Conservation (phyloP, 148 eudicot species). For the Polygonum maritimum region DNA sequence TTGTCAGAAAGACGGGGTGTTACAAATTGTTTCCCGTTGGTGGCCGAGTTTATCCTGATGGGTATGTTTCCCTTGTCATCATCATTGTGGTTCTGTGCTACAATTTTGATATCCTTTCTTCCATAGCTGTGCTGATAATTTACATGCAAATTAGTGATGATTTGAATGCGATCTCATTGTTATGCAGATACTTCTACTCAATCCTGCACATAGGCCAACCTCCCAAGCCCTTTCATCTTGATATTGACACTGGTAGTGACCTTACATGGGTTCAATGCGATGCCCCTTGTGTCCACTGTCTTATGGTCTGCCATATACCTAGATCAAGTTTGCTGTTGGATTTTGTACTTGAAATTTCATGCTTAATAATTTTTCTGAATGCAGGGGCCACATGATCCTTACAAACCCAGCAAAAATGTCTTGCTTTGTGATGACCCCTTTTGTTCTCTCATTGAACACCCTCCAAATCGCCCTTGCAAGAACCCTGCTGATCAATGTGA, state of each 20-base stretch:
- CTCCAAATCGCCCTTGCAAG: conserved; percentile 33
- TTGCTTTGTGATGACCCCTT: conserved; percentile 55
- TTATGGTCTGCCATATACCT: conserved; percentile 1
- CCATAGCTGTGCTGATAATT: no score
- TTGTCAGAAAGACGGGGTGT: no score
- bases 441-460: conserved; percentile 47
- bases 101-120: background rate
- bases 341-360: background rate
- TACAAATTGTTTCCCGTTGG: conserved; percentile 53
- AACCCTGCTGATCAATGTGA: conserved; percentile 76
- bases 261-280: conserved; percentile 23
- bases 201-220: conserved; percentile 12
- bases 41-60: conserved; percentile 76
- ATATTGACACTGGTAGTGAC: conserved; percentile 22
- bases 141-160: no score
- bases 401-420: conserved; percentile 61
- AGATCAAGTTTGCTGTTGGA: background rate
- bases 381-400: conserved; percentile 81
- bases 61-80: conserved; percentile 28
- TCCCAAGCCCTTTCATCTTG: conserved; percentile 13
- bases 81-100: background rate
- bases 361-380: background rate
- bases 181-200: conserved; percentile 17
- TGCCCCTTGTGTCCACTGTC: conserved; percentile 17
- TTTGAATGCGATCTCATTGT: background rate